A percentile compares a stretch with the other conserved stretches of the same genome.
Evolutionary conservation across 2,329 filamentous ascomycete species (phyloP).

Genomic region (Aspergillus arachidicola): DNA sequence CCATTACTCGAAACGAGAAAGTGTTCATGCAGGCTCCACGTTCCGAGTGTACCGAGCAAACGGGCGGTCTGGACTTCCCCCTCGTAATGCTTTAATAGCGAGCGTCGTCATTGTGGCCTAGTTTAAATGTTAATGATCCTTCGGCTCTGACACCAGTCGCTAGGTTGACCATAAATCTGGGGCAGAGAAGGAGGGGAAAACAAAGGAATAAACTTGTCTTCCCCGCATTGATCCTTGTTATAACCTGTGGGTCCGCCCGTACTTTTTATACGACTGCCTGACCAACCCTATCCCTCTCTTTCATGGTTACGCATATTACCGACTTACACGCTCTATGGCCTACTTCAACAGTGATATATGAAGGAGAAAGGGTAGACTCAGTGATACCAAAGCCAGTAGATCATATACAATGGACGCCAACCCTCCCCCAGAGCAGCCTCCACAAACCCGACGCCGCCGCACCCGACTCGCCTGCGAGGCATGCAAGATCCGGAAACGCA

Average conservation of each 20-base stretch:
- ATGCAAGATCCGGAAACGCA: conserved; percentile 8
- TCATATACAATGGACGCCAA: not conserved
- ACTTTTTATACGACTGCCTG: not conserved
- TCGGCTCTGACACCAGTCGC: not conserved
- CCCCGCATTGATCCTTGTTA: not conserved
- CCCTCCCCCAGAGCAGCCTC: not conserved
- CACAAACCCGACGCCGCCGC: not conserved
- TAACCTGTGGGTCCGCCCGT: not conserved
- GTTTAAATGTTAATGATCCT: not conserved
- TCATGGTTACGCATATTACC: not conserved
- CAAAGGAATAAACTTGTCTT: not conserved
- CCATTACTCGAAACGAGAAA: not conserved
- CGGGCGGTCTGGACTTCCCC: not conserved
- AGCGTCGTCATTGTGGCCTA: not conserved
- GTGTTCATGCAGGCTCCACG: not conserved
- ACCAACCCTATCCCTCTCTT: not conserved
- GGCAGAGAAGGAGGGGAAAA: not conserved
- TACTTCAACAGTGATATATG: not conserved
- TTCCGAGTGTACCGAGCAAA: not conserved
- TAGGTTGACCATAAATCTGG: not conserved
- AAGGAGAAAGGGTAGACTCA: not conserved
- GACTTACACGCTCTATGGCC: not conserved
- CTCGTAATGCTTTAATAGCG: not conserved
- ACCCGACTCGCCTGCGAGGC: conserved; percentile 14
- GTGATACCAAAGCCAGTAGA: not conserved